Conservation (phyloP, 176 grass and related monocot species). For the Oryza meyeriana region DNA sequence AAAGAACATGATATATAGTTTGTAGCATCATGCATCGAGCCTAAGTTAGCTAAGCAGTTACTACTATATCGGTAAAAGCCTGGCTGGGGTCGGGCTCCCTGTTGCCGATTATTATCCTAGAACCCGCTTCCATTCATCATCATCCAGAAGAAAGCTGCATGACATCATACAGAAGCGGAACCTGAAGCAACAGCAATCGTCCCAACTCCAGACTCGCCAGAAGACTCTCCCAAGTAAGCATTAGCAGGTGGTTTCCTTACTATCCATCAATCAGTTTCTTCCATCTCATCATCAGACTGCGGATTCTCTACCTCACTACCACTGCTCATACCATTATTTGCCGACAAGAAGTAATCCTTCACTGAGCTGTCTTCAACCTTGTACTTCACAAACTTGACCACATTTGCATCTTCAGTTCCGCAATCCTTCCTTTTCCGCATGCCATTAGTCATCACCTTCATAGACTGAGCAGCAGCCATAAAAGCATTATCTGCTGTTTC, state of each 20-base stretch:
- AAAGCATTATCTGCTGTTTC: slow-evolving; percentile 69
- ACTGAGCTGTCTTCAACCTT: slow-evolving; percentile 52
- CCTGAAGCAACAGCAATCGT: slow-evolving; percentile 29
- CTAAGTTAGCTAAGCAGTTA: slow-evolving; percentile 50
- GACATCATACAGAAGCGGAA: slow-evolving; percentile 40
- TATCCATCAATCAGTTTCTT: slow-evolving; percentile 59
- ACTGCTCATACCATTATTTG: slow-evolving; percentile 51
- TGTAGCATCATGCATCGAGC: slow-evolving; percentile 19
- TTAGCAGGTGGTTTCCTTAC: slow-evolving; percentile 23
- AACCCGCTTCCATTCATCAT: slow-evolving; percentile 20
- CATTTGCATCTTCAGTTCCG: slow-evolving; percentile 41
- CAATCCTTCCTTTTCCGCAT: slow-evolving; percentile 77
- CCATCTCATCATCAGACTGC: slow-evolving; percentile 73
- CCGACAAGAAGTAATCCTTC: slow-evolving; percentile 38
- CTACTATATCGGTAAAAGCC: slow-evolving; percentile 47
- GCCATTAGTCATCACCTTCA: slow-evolving; percentile 52
- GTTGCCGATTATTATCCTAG: slow-evolving; percentile 34
- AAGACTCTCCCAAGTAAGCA: slow-evolving; percentile 42
- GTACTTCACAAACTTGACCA: slow-evolving; percentile 68
- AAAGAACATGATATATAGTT: slow-evolving; percentile 24
- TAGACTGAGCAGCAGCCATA: slow-evolving; percentile 75
- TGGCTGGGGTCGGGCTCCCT: slow-evolving; percentile 15
- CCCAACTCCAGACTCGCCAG: slow-evolving; percentile 32
- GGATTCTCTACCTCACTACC: slow-evolving; percentile 95
- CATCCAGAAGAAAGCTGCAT: slow-evolving; percentile 11